phyloP scores from a whole-genome alignment of 306 rosid genomes.

The barrel medic (Medicago truncatula) region DNA sequence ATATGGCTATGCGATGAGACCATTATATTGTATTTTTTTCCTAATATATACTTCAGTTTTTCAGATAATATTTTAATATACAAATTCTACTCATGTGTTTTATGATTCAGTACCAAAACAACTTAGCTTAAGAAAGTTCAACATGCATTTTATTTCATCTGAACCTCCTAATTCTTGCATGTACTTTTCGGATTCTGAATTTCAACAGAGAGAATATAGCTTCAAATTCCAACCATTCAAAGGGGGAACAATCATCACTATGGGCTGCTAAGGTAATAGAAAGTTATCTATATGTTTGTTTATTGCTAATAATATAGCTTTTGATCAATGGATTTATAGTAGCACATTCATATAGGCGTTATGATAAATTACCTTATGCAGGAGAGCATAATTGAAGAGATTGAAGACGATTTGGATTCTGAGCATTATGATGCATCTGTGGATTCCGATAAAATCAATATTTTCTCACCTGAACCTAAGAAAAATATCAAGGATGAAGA shows the following conservation, averaged over 20 bases:
- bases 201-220: constrained; percentile 54
- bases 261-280: constrained; percentile 66
- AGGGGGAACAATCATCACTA: constrained; percentile 50
- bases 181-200: constrained; percentile 38
- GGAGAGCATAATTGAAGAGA: constrained; percentile 64
- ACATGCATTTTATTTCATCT: constrained; percentile 25
- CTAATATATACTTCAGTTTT: no score
- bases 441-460: constrained; percentile 48
- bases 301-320: constrained; percentile 24
- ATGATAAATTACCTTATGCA: constrained; percentile 46
- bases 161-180: constrained; percentile 32
- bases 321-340: constrained; percentile 18
- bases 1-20: neutral
- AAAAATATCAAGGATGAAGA: constrained; percentile 46
- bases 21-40: no score
- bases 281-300: constrained; percentile 12
- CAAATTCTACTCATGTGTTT: no score
- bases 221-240: constrained; percentile 52
- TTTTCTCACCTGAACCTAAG: constrained; percentile 48
- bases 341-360: constrained; percentile 27
- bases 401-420: constrained; percentile 63
- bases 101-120: no score
- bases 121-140: no score
- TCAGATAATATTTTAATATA: no score
- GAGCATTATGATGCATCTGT: constrained; percentile 56